phyloP scores from a whole-genome alignment of 768 basidiomycete genomes.

The Obba rivulosa region DNA sequence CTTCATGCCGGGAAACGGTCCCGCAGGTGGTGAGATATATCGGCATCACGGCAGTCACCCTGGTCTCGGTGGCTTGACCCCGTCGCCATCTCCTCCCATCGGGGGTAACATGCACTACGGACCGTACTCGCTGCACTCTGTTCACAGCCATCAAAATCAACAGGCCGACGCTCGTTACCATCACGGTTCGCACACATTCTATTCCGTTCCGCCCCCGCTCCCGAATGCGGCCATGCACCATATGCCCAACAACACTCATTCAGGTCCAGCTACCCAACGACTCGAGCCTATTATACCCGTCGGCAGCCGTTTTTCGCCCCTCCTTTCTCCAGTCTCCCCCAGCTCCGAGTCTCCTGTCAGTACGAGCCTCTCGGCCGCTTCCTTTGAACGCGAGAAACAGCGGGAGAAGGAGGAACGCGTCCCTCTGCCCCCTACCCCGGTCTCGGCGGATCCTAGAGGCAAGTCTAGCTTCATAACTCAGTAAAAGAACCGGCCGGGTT shows the following conservation, averaged over 20 bases:
- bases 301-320: slow-evolving; percentile 7
- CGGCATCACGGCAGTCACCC: slow-evolving; percentile 26
- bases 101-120: slow-evolving; percentile 49
- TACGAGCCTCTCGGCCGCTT: slow-evolving; percentile 28
- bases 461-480: slow-evolving; percentile 4
- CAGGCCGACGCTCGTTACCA: slow-evolving; percentile 10
- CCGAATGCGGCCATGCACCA: slow-evolving; percentile 9
- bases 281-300: slow-evolving; percentile 18
- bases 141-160: slow-evolving; percentile 24
- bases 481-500: background rate
- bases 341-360: slow-evolving; percentile 33
- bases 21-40: slow-evolving; percentile 36
- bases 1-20: slow-evolving; percentile 22
- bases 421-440: slow-evolving; percentile 31
- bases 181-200: slow-evolving; percentile 13
- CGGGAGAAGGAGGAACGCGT: slow-evolving; percentile 46
- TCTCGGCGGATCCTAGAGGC: slow-evolving; percentile 37
- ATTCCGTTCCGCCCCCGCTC: slow-evolving; percentile 16
- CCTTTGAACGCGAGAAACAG: slow-evolving; percentile 34
- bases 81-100: slow-evolving; percentile 64
- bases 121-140: slow-evolving; percentile 40
- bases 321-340: slow-evolving; percentile 32
- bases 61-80: slow-evolving; percentile 36
- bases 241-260: slow-evolving; percentile 8
- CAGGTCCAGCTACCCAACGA: slow-evolving; percentile 9